Base-by-base conservation (phyloP, 164 flowering plant species). In the Stephania japonica region DNA sequence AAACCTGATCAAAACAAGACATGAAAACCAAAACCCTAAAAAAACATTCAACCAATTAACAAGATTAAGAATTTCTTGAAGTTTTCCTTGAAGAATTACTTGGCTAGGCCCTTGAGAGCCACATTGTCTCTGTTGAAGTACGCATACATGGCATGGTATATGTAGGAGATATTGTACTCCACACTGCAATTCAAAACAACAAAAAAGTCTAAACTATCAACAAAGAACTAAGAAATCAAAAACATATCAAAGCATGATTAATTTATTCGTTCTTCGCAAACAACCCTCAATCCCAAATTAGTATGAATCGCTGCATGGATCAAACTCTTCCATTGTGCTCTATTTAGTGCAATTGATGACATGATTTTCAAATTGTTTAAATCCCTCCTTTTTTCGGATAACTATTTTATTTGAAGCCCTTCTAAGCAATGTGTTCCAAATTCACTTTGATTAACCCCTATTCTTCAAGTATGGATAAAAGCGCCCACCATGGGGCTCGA, bases 91-190 rank as follows among this genome's bases (percentile, higher is more conserved):
- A 47, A 1, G 53, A 14, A 56, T 56, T 83, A 92, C 99, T 89
- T 91, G 65, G 99, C 97, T 70, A 91, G 82, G 56, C 99, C 99
- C 79, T 79, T 88, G 62, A 91, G 94, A 9, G 99, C 97, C 24
- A 95, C 89, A 47, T 95, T 95, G 83, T 95, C 99, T 72, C 98
- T 77, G 67, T 95, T 98, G 59, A 95, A 95, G 86, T 90, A 95
- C 13, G 98, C 97, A 73, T 63, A 95, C 86, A 95, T 69, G 38
- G 98, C 87, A 70, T 93, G 98, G 78, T 95, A 95, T 76, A 84
- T 93, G 73, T 95, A 95, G 0, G 99, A 95, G 2, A 91, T 91
- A 53, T 85, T 90, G 84, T 95, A 95, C 72, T 93, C 99, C 83
- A 95, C 98, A 83, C 99, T 95, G 97, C 23, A 14, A 78, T 42